phyloP scores from a whole-genome alignment of 164 flowering plant species.

The Kalanchoe fedtschenkoi region DNA sequence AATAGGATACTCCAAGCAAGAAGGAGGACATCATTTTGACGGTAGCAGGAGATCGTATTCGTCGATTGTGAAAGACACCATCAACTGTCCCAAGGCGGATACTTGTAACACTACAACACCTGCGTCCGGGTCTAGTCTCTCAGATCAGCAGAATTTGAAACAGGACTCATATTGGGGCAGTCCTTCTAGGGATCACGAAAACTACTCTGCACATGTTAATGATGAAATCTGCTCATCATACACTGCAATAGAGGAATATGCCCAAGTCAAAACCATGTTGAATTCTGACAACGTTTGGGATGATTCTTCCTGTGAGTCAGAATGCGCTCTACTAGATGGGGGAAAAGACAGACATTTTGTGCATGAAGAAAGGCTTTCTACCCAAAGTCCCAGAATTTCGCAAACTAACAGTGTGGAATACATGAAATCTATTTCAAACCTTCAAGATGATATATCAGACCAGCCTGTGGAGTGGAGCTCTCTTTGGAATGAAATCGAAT shows the following conservation, averaged over 20 bases:
- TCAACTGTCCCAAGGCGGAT: background rate
- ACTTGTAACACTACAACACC: background rate
- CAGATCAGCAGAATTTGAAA: background rate
- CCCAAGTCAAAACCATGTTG: background rate
- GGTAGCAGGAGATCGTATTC: background rate
- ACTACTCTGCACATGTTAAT: background rate
- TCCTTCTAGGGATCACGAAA: background rate
- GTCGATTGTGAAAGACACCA: background rate
- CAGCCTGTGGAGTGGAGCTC: background rate
- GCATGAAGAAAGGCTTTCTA: background rate
- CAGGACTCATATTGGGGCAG: background rate
- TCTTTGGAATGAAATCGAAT: background rate
- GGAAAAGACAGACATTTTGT: background rate
- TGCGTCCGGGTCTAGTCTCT: background rate
- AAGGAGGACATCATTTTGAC: background rate
- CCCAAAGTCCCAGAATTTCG: background rate
- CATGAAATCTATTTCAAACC: background rate
- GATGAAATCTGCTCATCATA: background rate
- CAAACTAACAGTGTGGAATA: background rate
- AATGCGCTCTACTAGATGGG: background rate
- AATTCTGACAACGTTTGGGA: background rate
- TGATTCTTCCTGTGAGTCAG: background rate
- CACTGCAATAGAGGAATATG: background rate
- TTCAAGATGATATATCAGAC: background rate
- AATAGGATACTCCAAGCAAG: background rate